These are phyloP conservation scores for Boletus reticuloceps DNA, from an alignment of 768 basidiomycete species.

Conservation along the genomic window DNA sequence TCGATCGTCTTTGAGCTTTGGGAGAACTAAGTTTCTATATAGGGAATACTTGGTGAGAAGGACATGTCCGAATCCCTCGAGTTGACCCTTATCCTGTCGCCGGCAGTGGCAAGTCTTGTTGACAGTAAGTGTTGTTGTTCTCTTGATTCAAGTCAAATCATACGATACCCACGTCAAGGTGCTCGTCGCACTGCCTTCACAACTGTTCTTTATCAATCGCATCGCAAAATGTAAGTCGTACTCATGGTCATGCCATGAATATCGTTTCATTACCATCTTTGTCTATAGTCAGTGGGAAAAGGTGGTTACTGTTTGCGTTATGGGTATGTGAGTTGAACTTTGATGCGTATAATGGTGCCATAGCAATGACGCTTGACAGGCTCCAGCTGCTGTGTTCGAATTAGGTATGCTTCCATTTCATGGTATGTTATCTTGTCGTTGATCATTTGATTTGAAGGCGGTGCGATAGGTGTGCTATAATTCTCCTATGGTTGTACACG, in stretches of 20 bases:
- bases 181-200: conserved; percentile 16
- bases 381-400: conserved; percentile 15
- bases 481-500: not conserved
- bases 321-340: conserved; percentile 11
- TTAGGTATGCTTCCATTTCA: conserved; percentile 6
- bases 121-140: conserved; percentile 9
- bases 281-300: conserved; percentile 14
- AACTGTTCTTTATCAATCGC: conserved; percentile 18
- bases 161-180: not conserved
- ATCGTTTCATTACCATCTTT: not conserved
- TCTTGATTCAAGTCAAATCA: not conserved
- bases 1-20: not conserved
- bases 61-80: not conserved
- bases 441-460: conserved; percentile 6
- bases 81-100: not conserved
- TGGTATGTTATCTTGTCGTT: not conserved
- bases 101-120: conserved; percentile 20
- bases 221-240: conserved; percentile 17
- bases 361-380: conserved; percentile 10
- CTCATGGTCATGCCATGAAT: not conserved
- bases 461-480: conserved; percentile 4
- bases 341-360: not conserved
- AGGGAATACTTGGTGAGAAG: conserved; percentile 12
- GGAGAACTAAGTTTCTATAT: not conserved
- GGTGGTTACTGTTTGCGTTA: conserved; percentile 8